Evolutionary conservation across 345 rosid genomes (phyloP).

Genomic region (Aurinia saxatilis): DNA sequence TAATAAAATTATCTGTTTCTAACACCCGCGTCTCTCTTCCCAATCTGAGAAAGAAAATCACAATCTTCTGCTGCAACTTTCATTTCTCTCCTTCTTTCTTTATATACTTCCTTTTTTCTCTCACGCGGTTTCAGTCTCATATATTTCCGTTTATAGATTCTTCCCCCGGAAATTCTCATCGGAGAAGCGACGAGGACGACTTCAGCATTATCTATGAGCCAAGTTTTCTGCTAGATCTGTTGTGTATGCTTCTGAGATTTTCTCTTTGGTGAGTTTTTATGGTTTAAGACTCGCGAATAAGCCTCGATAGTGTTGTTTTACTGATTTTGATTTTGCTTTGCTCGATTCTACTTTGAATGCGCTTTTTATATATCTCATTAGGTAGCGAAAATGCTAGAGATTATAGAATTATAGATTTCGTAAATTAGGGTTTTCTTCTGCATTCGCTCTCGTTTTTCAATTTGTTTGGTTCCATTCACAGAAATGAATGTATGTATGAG

Average conservation of each 20-base stretch:
- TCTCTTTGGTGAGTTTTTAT: constrained; percentile 17
- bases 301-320: not conserved
- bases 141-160: not conserved
- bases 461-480: not conserved
- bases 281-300: not conserved
- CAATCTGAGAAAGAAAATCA: constrained; percentile 25
- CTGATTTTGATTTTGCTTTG: not conserved
- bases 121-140: constrained; percentile 1
- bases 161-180: not conserved
- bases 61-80: constrained; percentile 19
- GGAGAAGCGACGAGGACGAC: constrained; percentile 1
- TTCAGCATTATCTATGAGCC: not conserved
- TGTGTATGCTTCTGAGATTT: constrained; percentile 1
- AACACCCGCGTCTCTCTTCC: constrained; percentile 23
- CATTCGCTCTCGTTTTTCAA: not conserved
- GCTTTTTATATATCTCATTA: not conserved
- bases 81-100: not conserved
- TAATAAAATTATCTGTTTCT: constrained; percentile 8
- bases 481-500: not conserved
- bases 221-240: constrained; percentile 15
- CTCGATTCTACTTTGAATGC: not conserved
- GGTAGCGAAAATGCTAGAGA: not conserved
- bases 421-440: constrained; percentile 26
- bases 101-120: not conserved
- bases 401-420: not conserved